Base-by-base conservation (phyloP, 768 basidiomycete species). In the Botryobasidium botryosum region DNA sequence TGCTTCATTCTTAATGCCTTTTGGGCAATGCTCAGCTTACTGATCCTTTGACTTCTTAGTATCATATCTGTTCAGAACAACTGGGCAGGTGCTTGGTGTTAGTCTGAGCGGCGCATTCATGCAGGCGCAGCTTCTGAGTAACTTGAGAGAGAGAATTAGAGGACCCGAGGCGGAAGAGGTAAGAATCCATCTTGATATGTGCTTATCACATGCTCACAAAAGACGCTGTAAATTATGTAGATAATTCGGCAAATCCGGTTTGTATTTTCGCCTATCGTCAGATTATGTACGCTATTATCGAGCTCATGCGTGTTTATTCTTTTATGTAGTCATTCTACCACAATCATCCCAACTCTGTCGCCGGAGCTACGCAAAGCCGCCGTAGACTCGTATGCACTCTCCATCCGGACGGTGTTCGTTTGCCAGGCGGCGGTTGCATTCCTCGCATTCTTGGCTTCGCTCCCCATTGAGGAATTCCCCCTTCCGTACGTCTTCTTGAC, bases 71-170 rank as follows among this genome's bases (percentile, higher is more conserved):
- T 92, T 91, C 67, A 68, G 91, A 51, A 90, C 87, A 6, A 82
- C 85, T 15, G 91, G 91, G 2, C 92, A 96, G 65, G 94, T 94
- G 20, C 69, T 96, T 44, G 94, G 92, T 28, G 92, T 99, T 44
- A 83, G 84, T 54, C 64, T 91, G 37, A 78, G 77, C 53, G 84
- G 87, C 18, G 79, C 86, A 0, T 59, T 97, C 23, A 63, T 91
- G 26, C 92, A 99, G 61, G 71, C 73, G 4, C 69, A 92, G 28
- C 68, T 99, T 32, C 62, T 77, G 24, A 60, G 65, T 39, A 74
- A 83, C 55, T 65, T 99, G 44, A 71, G 73, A 46, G 62, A 68
- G 49, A 71, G 77, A 42, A 91, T 99, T 52, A 71, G 68, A 5
- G 91, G 85, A 1, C 76, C 81, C 36, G 72, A 69, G 45, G 72